Percentiles rank a stretch among this genome's conserved stretches.
Conservation (phyloP, 305 asterid genomes). For the Solanum chacoense region DNA sequence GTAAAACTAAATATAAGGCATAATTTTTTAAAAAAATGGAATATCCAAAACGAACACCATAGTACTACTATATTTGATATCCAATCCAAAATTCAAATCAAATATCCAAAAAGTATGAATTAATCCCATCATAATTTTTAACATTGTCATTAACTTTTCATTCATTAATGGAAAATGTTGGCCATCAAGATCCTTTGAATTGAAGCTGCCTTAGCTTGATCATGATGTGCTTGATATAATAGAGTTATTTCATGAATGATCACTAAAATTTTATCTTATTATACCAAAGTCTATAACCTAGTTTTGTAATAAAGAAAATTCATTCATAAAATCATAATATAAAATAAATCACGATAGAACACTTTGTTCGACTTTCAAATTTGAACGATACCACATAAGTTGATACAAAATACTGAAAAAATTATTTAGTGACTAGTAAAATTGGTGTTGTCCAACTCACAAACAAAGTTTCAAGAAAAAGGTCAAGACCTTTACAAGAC, state of each 20-base stretch:
- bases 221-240: not conserved
- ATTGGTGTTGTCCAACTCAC: not conserved
- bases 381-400: not conserved
- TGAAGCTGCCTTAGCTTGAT: not conserved
- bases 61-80: not conserved
- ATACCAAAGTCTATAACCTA: not conserved
- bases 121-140: not conserved
- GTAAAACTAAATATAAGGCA: not conserved
- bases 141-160: not conserved
- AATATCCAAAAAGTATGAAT: not conserved
- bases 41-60: too few species aligned
- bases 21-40: too few species aligned
- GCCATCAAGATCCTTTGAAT: not conserved
- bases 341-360: not conserved
- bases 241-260: not conserved
- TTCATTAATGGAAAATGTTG: not conserved
- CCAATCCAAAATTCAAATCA: not conserved
- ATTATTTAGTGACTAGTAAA: not conserved
- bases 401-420: not conserved
- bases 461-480: not conserved
- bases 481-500: not conserved
- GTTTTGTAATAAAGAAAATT: not conserved
- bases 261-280: not conserved
- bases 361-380: fast-evolving
- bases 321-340: not conserved